Evolutionary conservation across 768 basidiomycete species (phyloP), one percentile per base, ranked within the genome.

Genomic region (Thelephora aurantiotincta): DNA sequence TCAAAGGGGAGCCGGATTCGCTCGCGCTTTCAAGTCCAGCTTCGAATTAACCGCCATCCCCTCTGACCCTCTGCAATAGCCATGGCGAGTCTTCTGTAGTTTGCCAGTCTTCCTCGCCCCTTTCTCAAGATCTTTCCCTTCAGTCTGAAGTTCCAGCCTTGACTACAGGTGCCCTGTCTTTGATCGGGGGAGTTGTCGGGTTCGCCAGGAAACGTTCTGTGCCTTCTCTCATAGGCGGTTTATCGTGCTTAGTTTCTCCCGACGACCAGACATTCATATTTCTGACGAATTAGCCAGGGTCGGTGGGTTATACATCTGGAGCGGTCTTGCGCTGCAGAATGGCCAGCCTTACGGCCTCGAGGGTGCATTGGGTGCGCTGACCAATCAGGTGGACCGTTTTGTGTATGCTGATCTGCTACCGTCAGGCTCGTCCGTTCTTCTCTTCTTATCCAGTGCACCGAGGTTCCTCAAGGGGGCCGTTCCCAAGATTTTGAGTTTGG

Each of bases 81-180:
- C 9, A 30, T 30, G 26, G 26, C 9, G 26, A 30, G 26, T 30
- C 26, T 30, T 30, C 26, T 30, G 9, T 9, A 4, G 26, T 30
- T 9, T 30, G 26, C 9, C 26, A 9, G 9, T 16, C 14, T 41
- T 41, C 11, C 12, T 18, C 4, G 38, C 6, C 7, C 38, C 38
- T 5, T 41, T 41, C 22, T 14, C 14, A 2, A 41, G n/a, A n/a
- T n/a, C n/a, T 22, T 30, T 30, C 9, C 9, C 38, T 22, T 22
- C 55, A 86, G 85, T 87, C 84, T 63, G 85, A 85, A 37, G 75
- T 82, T 65, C 86, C 87, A 56, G 82, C 86, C 44, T 82, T 78
- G 63, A 64, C 75, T 37, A 85, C 88, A 72, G 83, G 86, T 49
- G 72, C 65, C 47, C 66, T 90, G 52, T 89, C 86, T 61, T 66